Evolutionary conservation across 2,329 filamentous ascomycete species (phyloP).

Genomic region (Fusarium proliferatum): DNA sequence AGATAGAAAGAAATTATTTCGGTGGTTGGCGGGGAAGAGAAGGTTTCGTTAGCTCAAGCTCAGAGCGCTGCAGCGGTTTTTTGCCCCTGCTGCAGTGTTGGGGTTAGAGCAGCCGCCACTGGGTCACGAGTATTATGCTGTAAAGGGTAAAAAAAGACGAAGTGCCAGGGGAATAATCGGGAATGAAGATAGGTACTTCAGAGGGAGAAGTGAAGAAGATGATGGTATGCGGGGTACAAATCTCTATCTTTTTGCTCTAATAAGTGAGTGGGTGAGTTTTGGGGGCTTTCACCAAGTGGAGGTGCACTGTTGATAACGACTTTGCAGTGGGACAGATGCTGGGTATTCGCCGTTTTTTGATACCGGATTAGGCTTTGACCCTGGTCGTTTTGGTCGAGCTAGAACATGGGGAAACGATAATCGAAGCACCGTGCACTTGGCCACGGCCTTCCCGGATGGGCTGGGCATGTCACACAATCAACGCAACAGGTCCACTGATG

Average conservation of each 20-base stretch:
- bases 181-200: not conserved
- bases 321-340: not conserved
- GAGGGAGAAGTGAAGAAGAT: not conserved
- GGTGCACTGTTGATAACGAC: constrained; percentile 11
- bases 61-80: not conserved
- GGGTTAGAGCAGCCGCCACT: constrained; percentile 10
- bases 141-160: not conserved
- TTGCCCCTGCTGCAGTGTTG: not conserved
- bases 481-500: not conserved
- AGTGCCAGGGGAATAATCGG: not conserved
- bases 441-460: not conserved
- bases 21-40: not conserved
- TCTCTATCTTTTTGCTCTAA: not conserved
- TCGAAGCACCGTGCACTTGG: not conserved
- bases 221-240: not conserved
- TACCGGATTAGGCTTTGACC: not conserved
- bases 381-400: not conserved
- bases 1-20: not conserved
- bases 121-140: constrained; percentile 4
- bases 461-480: not conserved
- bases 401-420: not conserved
- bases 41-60: constrained; percentile 5
- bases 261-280: not conserved
- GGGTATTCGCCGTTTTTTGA: not conserved
- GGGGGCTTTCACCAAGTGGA: not conserved